Percentiles rank a stretch among this genome's conserved stretches.
Conservation (phyloP, 768 basidiomycete species). For the Lepiota subincarnata region DNA sequence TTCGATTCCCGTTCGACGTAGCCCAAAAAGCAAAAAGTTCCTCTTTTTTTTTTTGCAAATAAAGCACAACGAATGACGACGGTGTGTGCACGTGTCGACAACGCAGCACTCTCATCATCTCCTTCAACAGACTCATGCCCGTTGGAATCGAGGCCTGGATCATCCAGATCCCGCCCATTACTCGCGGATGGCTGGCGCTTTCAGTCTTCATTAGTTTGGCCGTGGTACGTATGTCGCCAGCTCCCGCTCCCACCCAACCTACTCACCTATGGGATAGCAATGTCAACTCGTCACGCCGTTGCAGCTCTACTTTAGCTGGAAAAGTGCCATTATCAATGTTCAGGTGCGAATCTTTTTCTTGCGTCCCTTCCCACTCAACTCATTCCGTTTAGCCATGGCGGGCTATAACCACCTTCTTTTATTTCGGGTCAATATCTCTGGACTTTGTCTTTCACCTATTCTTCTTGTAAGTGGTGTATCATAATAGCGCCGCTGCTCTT, state of each 20-base stretch:
- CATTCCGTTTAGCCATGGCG: constrained; percentile 69
- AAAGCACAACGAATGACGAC: not conserved
- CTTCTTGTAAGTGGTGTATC: constrained; percentile 76
- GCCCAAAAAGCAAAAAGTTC: too few species aligned
- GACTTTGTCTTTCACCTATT: constrained; percentile 97
- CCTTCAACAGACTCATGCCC: constrained; percentile 43
- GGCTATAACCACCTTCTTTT: constrained; percentile 87
- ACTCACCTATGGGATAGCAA: constrained; percentile 55
- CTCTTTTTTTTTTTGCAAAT: too few species aligned
- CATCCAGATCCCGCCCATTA: constrained; percentile 87
- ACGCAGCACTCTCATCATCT: too few species aligned
- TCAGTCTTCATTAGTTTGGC: constrained; percentile 79
- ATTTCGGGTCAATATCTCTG: constrained; percentile 89
- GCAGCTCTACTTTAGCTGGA: constrained; percentile 91
- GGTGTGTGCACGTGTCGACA: constrained; percentile 9
- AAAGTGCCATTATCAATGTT: constrained; percentile 73
- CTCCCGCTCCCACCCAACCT: not conserved
- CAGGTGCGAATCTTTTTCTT: constrained; percentile 45
- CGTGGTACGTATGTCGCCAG: constrained; percentile 59
- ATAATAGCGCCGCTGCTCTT: not conserved
- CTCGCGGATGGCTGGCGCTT: constrained; percentile 78
- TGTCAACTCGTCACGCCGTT: constrained; percentile 86
- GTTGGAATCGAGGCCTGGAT: constrained; percentile 90
- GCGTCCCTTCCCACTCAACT: constrained; percentile 4
- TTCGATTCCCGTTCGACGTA: constrained; percentile 74